Percentiles rank a stretch among this genome's conserved stretches.
These are phyloP conservation scores for Nothophoma quercina DNA, from an alignment of 2,329 filamentous ascomycete species.

Conservation along the genomic window DNA sequence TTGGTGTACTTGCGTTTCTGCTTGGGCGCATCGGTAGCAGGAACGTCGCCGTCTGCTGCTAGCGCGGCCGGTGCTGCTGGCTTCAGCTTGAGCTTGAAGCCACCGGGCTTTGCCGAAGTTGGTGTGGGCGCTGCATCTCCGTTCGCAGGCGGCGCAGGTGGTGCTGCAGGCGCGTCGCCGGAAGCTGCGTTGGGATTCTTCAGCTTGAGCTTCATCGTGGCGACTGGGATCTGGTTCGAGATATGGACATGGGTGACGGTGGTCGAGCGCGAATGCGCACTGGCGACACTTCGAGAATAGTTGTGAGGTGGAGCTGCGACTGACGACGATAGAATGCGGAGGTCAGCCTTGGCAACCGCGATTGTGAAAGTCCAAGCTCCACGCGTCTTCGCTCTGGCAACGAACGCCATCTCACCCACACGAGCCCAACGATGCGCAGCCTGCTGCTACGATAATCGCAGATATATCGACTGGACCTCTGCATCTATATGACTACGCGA, in stretches of 20 bases:
- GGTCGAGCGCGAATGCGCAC: slow-evolving; percentile 17
- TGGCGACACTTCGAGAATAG: neutral
- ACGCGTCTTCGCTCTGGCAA: slow-evolving; percentile 19
- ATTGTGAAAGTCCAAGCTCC: slow-evolving; percentile 31
- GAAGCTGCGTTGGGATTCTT: slow-evolving; percentile 33
- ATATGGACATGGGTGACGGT: neutral
- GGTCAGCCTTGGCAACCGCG: slow-evolving; percentile 27
- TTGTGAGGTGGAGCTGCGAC: slow-evolving; percentile 1
- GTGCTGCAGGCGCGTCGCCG: slow-evolving; percentile 28
- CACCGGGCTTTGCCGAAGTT: slow-evolving; percentile 19
- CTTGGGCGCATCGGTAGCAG: slow-evolving; percentile 44
- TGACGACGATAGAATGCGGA: slow-evolving; percentile 4
- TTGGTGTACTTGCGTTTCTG: slow-evolving; percentile 54
- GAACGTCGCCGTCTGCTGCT: slow-evolving; percentile 38
- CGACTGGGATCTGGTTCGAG: neutral
- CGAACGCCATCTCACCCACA: slow-evolving; percentile 6
- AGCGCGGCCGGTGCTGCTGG: slow-evolving; percentile 22
- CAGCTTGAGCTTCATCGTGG: slow-evolving; percentile 44
- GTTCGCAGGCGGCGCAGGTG: slow-evolving; percentile 21
- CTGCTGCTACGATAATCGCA: slow-evolving; percentile 28
- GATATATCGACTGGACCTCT: slow-evolving; percentile 27
- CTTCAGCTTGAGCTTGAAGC: slow-evolving; percentile 47
- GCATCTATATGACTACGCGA: slow-evolving; percentile 13
- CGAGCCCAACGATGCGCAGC: slow-evolving; percentile 32
- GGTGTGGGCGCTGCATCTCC: slow-evolving; percentile 23